Percentiles rank a stretch among this genome's conserved stretches.
Evolutionary conservation across 208 protist species (phyloP).

Genomic region (Leptomonas seymouri): DNA sequence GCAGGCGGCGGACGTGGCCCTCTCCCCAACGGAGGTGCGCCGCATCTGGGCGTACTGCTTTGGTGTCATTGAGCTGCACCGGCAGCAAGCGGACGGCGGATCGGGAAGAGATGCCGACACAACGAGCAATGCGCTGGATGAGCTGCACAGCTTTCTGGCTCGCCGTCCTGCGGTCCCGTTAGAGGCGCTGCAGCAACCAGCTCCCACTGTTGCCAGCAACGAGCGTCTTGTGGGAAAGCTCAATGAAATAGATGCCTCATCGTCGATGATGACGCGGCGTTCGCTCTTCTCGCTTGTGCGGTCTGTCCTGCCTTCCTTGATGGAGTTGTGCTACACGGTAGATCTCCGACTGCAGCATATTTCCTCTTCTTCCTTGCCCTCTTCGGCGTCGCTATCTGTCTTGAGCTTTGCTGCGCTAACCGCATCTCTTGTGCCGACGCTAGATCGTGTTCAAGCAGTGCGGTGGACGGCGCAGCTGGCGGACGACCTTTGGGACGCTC

Average conservation of each 20-base stretch:
- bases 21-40: constrained; percentile 23
- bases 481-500: constrained; percentile 3
- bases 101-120: background rate
- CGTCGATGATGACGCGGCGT: background rate
- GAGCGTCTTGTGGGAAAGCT: background rate
- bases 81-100: background rate
- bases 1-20: constrained; percentile 19
- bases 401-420: constrained; percentile 47
- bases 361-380: no score
- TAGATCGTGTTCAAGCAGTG: constrained; percentile 38
- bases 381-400: constrained; percentile 35
- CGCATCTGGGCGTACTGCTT: constrained; percentile 37
- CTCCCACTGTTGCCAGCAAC: background rate
- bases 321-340: constrained; percentile 58
- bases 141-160: constrained; percentile 17
- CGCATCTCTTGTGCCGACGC: constrained; percentile 41
- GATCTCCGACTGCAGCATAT: constrained; percentile 36
- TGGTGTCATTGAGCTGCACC: background rate
- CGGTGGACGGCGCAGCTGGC: constrained; percentile 24
- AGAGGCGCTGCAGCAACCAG: constrained; percentile 25
- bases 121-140: background rate
- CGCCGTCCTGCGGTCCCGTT: constrained; percentile 28
- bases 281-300: constrained; percentile 34
- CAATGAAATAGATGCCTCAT: background rate
- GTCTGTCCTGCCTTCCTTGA: constrained; percentile 33